Conservation (phyloP, 106 monocot genomes). For the Alisma plantagoaquatica region DNA sequence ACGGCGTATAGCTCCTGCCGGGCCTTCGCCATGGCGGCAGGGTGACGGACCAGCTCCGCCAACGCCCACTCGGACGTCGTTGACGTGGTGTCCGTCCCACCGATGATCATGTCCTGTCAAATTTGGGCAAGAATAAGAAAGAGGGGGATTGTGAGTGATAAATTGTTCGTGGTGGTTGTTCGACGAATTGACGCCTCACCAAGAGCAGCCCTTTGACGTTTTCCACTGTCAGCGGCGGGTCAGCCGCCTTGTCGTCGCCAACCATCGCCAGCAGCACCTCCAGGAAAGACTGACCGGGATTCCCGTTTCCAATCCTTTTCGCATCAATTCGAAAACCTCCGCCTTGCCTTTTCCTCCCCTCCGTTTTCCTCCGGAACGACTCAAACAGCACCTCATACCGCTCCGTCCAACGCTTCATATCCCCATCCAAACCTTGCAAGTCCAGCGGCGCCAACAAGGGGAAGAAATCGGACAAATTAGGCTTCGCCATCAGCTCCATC, state of each 20-base stretch:
- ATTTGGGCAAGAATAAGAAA: background rate
- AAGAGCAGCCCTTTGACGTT: conserved; percentile 51
- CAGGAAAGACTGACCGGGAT: no score
- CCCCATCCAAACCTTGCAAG: background rate
- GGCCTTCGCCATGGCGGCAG: conserved; percentile 8
- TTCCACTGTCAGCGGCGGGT: conserved; percentile 36
- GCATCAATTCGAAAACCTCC: no score
- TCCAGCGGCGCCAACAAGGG: background rate
- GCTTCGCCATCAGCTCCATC: background rate
- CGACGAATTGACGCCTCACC: no score
- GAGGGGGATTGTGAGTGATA: background rate
- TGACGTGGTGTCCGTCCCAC: conserved; percentile 14
- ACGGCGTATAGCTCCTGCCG: conserved; percentile 3
- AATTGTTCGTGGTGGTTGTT: no score
- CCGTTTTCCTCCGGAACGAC: conserved; percentile 5
- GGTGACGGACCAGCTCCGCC: conserved; percentile 14
- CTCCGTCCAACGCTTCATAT: background rate
- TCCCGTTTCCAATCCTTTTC: no score
- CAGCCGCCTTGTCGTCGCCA: conserved; percentile 3
- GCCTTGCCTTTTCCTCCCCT: background rate
- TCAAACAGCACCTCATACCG: conserved; percentile 27
- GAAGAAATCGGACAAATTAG: conserved; percentile 7
- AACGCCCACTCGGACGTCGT: conserved; percentile 16
- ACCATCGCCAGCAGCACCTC: conserved; percentile 44
- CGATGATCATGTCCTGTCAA: conserved; percentile 11